Evolutionary conservation across 2,329 filamentous ascomycete species (phyloP), one percentile per base, ranked within the genome.

Genomic region (Talaromyces sp.): DNA sequence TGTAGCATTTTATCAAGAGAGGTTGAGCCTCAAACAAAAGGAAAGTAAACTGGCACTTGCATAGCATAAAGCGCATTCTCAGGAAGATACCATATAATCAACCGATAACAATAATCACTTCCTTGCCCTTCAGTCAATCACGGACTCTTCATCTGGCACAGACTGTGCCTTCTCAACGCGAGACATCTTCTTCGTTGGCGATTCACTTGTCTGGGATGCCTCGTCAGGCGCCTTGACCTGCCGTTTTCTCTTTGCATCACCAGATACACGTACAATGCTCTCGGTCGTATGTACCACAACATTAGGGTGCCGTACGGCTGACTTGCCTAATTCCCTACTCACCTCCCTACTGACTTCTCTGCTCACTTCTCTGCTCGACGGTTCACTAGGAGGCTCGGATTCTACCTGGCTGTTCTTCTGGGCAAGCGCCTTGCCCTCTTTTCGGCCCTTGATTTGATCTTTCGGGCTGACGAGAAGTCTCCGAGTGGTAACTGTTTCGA

Each of bases 401-500:
- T 67, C 65, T 43, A 69, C 68, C 21, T 67, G 67, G 48, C 65
- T 66, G 48, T 65, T 65, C 11, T 63, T 65, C 17, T 46, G 46
- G 32, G 50, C 62, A 61, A 52, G 64, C 48, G 31, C 38, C 62
- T 54, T 66, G 12, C 64, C 63, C 58, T 75, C 73, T 58, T 75
- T 75, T 50, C 67, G 69, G 56, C 72, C 65, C 54, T 68, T 72
- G 50, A 75, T 60, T 26, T 69, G 67, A 3, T 65, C 65, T 54
- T 67, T 74, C 0, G 72, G 73, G 41, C 70, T 75, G n/a, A 67
- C 63, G 27, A 69, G 64, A n/a, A 69, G 46, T 31, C 67, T 72
- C 43, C 66, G 63, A 31, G 65, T 60, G 46, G 62, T 57, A 27
- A 61, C 54, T 8, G 60, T 61, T 38, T 72, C 67, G 21, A 66